Conservation (phyloP, 306 rosid genomes). For the Cicer judaicum region DNA sequence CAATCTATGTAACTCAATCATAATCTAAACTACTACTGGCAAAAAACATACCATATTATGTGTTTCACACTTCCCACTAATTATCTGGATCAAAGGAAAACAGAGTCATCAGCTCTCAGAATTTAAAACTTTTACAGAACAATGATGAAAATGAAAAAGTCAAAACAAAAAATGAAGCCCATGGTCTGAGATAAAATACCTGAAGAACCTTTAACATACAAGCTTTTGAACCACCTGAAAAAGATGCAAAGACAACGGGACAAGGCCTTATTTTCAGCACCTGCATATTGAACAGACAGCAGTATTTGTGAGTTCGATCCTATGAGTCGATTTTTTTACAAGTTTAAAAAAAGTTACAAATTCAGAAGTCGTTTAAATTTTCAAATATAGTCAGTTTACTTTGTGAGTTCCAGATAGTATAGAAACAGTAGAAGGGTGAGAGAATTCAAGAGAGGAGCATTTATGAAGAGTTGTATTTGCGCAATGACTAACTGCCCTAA, state of each 20-base stretch:
- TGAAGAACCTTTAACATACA: slow-evolving; percentile 86
- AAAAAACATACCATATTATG: slow-evolving; percentile 68
- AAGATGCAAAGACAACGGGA: slow-evolving; percentile 86
- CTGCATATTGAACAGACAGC: slow-evolving; percentile 52
- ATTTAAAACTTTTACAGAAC: slow-evolving; percentile 6
- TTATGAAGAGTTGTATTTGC: background rate
- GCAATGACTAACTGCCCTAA: too few relatives aligned
- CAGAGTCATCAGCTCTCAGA: slow-evolving; percentile 33
- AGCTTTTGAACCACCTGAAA: slow-evolving; percentile 92
- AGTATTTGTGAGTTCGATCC: slow-evolving; percentile 33
- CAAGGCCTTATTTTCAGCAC: slow-evolving; percentile 75
- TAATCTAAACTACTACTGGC: slow-evolving; percentile 33
- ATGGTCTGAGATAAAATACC: slow-evolving; percentile 58
- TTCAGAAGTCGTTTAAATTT: slow-evolving; percentile 17
- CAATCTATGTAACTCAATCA: slow-evolving; percentile 34
- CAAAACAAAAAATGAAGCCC: background rate
- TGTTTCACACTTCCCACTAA: slow-evolving; percentile 64
- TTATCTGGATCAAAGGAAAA: slow-evolving; percentile 66
- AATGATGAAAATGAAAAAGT: slow-evolving; percentile 24
- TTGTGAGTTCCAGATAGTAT: background rate
- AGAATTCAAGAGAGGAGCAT: background rate
- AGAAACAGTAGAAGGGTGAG: slow-evolving; percentile 3
- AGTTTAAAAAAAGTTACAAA: slow-evolving; percentile 10
- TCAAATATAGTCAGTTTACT: slow-evolving; percentile 7
- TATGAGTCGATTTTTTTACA: slow-evolving; percentile 20